A percentile compares a stretch with the other conserved stretches of the same genome.
Conservation (phyloP, 306 rosid species). For the Lupinus albus region DNA sequence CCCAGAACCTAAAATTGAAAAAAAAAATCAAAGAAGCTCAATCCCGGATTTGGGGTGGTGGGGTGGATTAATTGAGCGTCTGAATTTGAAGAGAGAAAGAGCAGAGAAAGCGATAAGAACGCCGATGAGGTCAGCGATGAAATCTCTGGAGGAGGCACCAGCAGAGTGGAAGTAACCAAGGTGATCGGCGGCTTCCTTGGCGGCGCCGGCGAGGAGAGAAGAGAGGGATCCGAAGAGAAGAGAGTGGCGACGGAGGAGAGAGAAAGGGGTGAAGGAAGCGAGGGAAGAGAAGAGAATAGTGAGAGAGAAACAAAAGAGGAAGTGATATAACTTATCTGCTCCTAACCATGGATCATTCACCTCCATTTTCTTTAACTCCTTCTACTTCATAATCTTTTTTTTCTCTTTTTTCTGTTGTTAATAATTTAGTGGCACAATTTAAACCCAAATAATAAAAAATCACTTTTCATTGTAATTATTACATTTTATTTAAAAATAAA, state of each 20-base stretch:
- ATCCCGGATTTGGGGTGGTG: slow-evolving; percentile 25
- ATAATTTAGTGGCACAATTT: no score
- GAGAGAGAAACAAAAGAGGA: slow-evolving; percentile 59
- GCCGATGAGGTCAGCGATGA: slow-evolving; percentile 67
- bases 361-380: no score
- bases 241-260: slow-evolving; percentile 69
- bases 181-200: slow-evolving; percentile 80
- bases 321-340: slow-evolving; percentile 63
- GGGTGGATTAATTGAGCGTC: slow-evolving; percentile 25
- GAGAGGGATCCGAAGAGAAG: slow-evolving; percentile 36
- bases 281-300: slow-evolving; percentile 59
- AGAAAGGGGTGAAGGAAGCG: no score
- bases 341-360: slow-evolving; percentile 59
- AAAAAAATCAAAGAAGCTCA: slow-evolving; percentile 57
- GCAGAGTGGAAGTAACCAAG: slow-evolving; percentile 73
- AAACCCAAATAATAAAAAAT: no score
- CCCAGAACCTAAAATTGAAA: background rate
- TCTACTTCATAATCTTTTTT: no score
- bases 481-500: no score
- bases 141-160: slow-evolving; percentile 73
- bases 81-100: slow-evolving; percentile 44
- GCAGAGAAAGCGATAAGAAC: slow-evolving; percentile 55
- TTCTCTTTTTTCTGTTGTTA: no score
- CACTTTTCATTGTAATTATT: no score
- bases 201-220: slow-evolving; percentile 78